A percentile compares a stretch with the other conserved stretches of the same genome.
phyloP scores from a whole-genome alignment of 768 basidiomycete genomes.

The Tephrocybe rancida region DNA sequence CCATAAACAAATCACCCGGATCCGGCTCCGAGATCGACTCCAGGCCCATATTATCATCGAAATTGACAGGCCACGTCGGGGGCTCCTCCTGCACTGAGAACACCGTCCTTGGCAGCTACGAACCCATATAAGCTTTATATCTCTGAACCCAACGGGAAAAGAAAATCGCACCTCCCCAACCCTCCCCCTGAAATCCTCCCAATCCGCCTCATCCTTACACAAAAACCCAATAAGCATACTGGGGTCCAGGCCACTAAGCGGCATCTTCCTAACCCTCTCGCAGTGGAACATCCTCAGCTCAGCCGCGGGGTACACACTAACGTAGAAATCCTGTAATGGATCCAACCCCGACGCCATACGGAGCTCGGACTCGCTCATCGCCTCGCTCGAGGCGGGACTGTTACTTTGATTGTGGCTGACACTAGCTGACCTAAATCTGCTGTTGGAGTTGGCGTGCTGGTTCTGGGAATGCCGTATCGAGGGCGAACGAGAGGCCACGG shows the following conservation, averaged over 20 bases:
- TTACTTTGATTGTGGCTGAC: too few species aligned
- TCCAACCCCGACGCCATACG: constrained; percentile 32
- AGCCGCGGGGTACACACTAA: constrained; percentile 66
- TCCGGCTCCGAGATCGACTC: constrained; percentile 85
- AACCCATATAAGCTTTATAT: constrained; percentile 3
- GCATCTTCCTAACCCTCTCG: constrained; percentile 96
- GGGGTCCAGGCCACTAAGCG: constrained; percentile 85
- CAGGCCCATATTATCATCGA: constrained; percentile 75
- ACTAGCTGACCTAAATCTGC: constrained; percentile 25
- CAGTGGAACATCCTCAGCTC: constrained; percentile 94
- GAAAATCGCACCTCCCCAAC: constrained; percentile 64
- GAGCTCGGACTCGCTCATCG: constrained; percentile 22
- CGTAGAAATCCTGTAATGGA: constrained; percentile 61
- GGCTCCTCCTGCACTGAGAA: constrained; percentile 90
- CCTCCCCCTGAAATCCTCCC: constrained; percentile 76
- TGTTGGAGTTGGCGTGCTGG: background rate
- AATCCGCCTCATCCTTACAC: constrained; percentile 81
- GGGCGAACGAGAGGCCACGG: constrained; percentile 13
- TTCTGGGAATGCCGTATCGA: constrained; percentile 6
- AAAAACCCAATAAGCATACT: constrained; percentile 97
- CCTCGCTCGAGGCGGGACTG: constrained; percentile 20
- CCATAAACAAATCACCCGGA: constrained; percentile 47
- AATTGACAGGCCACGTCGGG: constrained; percentile 78
- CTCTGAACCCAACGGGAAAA: background rate
- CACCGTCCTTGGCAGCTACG: constrained; percentile 64